A percentile compares a stretch with the other conserved stretches of the same genome.
Conservation (phyloP, 768 basidiomycete genomes). For the Trametes cingulata region DNA sequence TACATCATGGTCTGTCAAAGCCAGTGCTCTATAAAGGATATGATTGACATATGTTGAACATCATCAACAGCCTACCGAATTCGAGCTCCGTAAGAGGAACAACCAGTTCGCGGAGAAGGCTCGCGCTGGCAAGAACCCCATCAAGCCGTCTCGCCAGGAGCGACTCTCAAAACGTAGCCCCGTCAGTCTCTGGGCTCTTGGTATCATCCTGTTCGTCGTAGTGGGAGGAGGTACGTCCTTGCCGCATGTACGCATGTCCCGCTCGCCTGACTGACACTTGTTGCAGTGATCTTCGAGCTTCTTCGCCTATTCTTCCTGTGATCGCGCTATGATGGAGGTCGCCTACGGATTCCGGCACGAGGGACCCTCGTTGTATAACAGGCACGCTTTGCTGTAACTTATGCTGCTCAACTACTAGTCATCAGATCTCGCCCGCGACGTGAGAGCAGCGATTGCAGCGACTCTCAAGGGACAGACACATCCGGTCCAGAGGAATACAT, state of each 20-base stretch:
- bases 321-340: conserved; percentile 18
- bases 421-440: neutral
- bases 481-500: neutral
- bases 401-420: conserved; percentile 14
- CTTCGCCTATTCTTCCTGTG: conserved; percentile 66
- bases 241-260: neutral
- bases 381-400: conserved; percentile 15
- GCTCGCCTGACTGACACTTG: neutral
- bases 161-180: conserved; percentile 71
- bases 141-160: conserved; percentile 72
- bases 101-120: conserved; percentile 76
- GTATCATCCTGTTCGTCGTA: conserved; percentile 73
- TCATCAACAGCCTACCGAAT: conserved; percentile 68
- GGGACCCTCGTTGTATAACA: conserved; percentile 19
- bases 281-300: conserved; percentile 73
- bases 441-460: neutral
- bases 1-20: conserved; percentile 35
- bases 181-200: conserved; percentile 73
- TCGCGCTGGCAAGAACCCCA: conserved; percentile 73
- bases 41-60: conserved; percentile 1
- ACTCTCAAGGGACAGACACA: neutral
- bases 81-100: conserved; percentile 80
- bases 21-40: neutral
- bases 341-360: conserved; percentile 1
- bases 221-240: conserved; percentile 70